Base-by-base conservation (phyloP, 345 rosid genomes). In the Gossypium bickii region DNA sequence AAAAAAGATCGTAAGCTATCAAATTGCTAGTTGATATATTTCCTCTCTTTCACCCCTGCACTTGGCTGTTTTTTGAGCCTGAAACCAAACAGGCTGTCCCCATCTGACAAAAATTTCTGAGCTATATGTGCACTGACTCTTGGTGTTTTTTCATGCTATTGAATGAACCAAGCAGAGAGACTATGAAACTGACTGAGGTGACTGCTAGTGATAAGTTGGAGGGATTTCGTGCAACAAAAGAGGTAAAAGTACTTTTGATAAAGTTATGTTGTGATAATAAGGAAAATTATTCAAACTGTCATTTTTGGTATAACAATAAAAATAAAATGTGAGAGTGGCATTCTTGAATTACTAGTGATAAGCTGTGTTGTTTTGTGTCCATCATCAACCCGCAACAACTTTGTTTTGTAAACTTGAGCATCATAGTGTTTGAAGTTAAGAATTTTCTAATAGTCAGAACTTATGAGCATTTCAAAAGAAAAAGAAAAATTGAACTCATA, bases 201-300 rank as follows among this genome's bases (percentile, higher is more conserved):
- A 82, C 88, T 74, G 94, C 76, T 78, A 92, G 97, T 70, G 93
- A 89, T 83, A 87, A 87, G 83, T 83, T 94, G 77, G 97, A 92
- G 84, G 78, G 86, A 73, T 90, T 92, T 62, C 86, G 98, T 74
- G 98, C 98, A 47, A 83, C 92, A 70, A 94, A 94, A 81, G 92
- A 94, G 97, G 98, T 92, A 82, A 56, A 9, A 22, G 56, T 15
- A 22, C 15, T 3, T 58, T 43, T 7, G 5, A 55, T 65, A 24
- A 44, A 24, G 49, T 59, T 16, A 24, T 16, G 0, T 56, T 57
- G 12, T 68, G 44, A 22, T 24, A 12, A 27, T 29, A 51, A 69
- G 25, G 16, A 78, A 90, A 43, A 13, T 29, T 60, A 43, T 5
- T 16, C 55, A 43, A 43, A n/a, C 9, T 13, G n/a, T 44, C 20